Conservation (phyloP, 257 asterid genomes). For the Solanum chiquidenum region DNA sequence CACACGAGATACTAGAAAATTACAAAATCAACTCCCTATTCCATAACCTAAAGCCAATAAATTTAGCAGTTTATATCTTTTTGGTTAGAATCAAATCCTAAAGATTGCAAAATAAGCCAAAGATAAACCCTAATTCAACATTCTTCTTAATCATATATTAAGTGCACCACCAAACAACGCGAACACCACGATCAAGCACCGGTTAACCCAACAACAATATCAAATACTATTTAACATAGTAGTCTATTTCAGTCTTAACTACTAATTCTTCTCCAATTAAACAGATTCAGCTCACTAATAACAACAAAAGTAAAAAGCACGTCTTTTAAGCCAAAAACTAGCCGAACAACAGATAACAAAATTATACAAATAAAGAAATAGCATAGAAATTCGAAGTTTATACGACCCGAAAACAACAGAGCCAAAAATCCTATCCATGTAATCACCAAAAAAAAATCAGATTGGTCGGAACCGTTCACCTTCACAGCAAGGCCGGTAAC, state of each 20-base stretch:
- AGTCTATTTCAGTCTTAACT: background rate
- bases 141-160: background rate
- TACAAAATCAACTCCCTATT: too few species aligned
- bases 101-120: too few species aligned
- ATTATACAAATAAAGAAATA: background rate
- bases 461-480: constrained; percentile 19
- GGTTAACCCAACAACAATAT: background rate
- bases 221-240: background rate
- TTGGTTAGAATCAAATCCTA: too few species aligned
- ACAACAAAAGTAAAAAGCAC: background rate
- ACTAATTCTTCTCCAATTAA: background rate
- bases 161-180: background rate
- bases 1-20: too few species aligned
- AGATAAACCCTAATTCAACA: too few species aligned
- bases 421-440: background rate
- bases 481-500: constrained; percentile 31
- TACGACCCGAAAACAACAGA: background rate
- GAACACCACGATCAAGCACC: background rate
- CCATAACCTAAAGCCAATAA: background rate
- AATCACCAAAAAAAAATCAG: background rate
- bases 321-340: background rate
- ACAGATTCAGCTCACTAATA: background rate
- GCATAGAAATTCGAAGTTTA: background rate
- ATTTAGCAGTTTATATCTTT: too few species aligned
- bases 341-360: background rate